Evolutionary conservation across 305 asterid species (phyloP).

Genomic region (Rubia occidens): DNA sequence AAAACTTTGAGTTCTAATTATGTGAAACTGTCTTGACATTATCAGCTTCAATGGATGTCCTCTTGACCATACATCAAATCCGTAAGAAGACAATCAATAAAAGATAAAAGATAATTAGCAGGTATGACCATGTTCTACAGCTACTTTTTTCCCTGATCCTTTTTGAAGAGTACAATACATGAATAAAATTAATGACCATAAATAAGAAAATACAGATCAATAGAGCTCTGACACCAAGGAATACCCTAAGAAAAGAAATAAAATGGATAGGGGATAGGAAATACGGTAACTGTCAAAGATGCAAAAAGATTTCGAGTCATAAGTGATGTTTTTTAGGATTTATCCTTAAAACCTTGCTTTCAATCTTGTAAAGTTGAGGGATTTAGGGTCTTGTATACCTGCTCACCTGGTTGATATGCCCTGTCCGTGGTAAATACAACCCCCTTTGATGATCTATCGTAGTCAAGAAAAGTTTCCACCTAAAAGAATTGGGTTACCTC

Average conservation of each 20-base stretch:
- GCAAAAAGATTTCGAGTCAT: neutral
- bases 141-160: neutral
- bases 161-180: slow-evolving; percentile 2
- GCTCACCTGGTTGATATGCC: slow-evolving; percentile 98
- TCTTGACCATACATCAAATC: too few species aligned
- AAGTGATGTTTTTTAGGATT: neutral
- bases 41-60: too few species aligned
- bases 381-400: slow-evolving; percentile 47
- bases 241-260: neutral
- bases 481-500: slow-evolving; percentile 27
- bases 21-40: too few species aligned
- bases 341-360: neutral
- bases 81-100: too few species aligned
- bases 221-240: neutral
- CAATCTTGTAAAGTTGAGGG: neutral
- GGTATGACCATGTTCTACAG: neutral
- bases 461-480: slow-evolving; percentile 89
- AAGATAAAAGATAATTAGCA: too few species aligned
- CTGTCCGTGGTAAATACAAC: slow-evolving; percentile 86
- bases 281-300: neutral
- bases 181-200: neutral
- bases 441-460: slow-evolving; percentile 79
- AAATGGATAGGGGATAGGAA: neutral
- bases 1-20: too few species aligned
- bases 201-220: neutral